Base-by-base conservation (phyloP, 2,329 filamentous ascomycete genomes). In the Alternaria burnsii region DNA sequence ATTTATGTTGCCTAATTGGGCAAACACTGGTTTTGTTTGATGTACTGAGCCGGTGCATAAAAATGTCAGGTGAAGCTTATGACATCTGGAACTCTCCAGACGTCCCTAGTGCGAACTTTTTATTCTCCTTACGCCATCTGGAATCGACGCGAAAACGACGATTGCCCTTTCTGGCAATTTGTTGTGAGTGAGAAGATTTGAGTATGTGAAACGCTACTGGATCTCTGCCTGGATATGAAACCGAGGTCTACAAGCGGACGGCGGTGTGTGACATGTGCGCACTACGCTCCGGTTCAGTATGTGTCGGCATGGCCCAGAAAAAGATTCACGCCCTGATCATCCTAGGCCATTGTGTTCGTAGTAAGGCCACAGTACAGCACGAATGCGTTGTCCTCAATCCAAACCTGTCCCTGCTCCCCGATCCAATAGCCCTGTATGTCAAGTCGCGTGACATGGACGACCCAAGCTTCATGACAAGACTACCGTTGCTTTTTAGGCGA, bases 111-210 rank as follows among this genome's bases (percentile, higher is more conserved):
- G 20, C 32, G 2, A 12, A 50, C 46, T 18, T 36, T 34, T 50
- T 36, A 50, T 26, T 50, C 46, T 50, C 46, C 46, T 50, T 36
- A 38, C 32, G 46, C 46, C 46, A 36, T 50, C 46, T 26, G 32
- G 14, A 50, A 50, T 50, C 46, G 22, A 50, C 36, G 32, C 34
- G 20, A 1, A 11, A n/a, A n/a, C 18, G 6, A 20, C 9, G 24
- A 18, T 38, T 50, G 32, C 46, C 46, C 22, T 5, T 50, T 50
- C 6, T 5, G 46, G 46, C 16, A 50, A 32, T 12, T 38, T 38
- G 11, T 16, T 44, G 14, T 6, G 7, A 12, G 20, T 41, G 40
- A 7, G 3, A 16, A 24, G 40, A 24, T 24, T 16, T 42, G 40
- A 42, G 40, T 24, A 24, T 4, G 20, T 16, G 20, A 42, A 24